Conservation (phyloP, 768 basidiomycete species). For the Xanthoconium stramineum region DNA sequence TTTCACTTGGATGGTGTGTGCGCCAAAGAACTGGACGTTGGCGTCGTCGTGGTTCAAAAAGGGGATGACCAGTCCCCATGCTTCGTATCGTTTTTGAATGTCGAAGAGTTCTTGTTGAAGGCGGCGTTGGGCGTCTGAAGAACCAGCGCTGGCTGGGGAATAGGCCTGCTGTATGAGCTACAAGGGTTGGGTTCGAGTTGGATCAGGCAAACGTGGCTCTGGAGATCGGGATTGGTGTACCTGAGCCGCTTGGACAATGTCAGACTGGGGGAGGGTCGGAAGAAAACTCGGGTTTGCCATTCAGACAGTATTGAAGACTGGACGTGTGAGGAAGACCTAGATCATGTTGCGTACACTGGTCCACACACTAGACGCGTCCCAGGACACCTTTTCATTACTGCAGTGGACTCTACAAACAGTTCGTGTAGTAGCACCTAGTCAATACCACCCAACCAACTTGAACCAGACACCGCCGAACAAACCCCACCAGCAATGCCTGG, state of each 20-base stretch:
- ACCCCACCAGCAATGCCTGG: slow-evolving; percentile 18
- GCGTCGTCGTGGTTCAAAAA: slow-evolving; percentile 67
- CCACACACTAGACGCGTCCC: not conserved
- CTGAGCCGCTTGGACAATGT: slow-evolving; percentile 57
- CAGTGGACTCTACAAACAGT: too few relatives aligned
- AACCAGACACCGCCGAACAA: slow-evolving; percentile 1
- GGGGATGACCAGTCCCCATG: slow-evolving; percentile 82
- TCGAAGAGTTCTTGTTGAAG: slow-evolving; percentile 74
- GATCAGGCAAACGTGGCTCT: slow-evolving; percentile 4
- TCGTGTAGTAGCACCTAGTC: too few relatives aligned
- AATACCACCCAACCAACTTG: too few relatives aligned
- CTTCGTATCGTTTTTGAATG: slow-evolving; percentile 71
- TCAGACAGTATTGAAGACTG: not conserved
- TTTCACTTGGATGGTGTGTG: slow-evolving; percentile 92
- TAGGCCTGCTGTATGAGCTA: slow-evolving; percentile 73
- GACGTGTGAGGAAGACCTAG: not conserved
- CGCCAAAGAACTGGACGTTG: slow-evolving; percentile 93
- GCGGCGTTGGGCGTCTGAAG: slow-evolving; percentile 57
- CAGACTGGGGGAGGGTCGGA: slow-evolving; percentile 48
- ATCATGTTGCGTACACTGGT: not conserved
- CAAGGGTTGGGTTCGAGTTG: not conserved
- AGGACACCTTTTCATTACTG: not conserved
- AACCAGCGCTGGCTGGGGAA: slow-evolving; percentile 45
- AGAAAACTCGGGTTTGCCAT: slow-evolving; percentile 40
- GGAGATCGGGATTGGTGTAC: slow-evolving; percentile 36